phyloP scores from a whole-genome alignment of 768 basidiomycete genomes.

The Pleurotus eryngii region DNA sequence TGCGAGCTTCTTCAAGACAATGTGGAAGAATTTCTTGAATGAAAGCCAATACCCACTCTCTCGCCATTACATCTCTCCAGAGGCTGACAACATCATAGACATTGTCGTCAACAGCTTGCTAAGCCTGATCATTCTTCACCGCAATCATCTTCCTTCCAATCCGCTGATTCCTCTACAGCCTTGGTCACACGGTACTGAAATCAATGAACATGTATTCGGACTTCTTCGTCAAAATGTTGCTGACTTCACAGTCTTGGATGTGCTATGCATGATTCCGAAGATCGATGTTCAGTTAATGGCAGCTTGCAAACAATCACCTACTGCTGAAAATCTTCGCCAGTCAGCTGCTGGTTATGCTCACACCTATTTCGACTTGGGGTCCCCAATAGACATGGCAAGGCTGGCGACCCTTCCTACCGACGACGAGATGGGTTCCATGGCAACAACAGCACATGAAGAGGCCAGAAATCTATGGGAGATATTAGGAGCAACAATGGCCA shows the following conservation, averaged over 20 bases:
- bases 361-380: constrained; percentile 21
- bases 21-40: constrained; percentile 24
- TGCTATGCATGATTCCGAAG: constrained; percentile 25
- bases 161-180: constrained; percentile 30
- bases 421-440: constrained; percentile 10
- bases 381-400: constrained; percentile 12
- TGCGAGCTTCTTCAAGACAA: constrained; percentile 25
- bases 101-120: constrained; percentile 30
- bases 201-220: constrained; percentile 33
- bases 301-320: not conserved
- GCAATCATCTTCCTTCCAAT: constrained; percentile 21
- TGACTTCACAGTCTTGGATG: constrained; percentile 33
- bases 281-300: constrained; percentile 17
- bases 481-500: constrained; percentile 13
- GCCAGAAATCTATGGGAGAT: constrained; percentile 15
- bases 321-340: constrained; percentile 11
- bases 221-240: constrained; percentile 21
- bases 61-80: constrained; percentile 28
- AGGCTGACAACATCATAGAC: constrained; percentile 27
- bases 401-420: constrained; percentile 20
- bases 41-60: constrained; percentile 14
- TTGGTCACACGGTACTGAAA: constrained; percentile 32
- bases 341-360: constrained; percentile 22
- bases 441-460: constrained; percentile 11
- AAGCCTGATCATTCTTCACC: constrained; percentile 27